Evolutionary conservation across 2,329 filamentous ascomycete species (phyloP).

Genomic region (Laburnicola sp.): DNA sequence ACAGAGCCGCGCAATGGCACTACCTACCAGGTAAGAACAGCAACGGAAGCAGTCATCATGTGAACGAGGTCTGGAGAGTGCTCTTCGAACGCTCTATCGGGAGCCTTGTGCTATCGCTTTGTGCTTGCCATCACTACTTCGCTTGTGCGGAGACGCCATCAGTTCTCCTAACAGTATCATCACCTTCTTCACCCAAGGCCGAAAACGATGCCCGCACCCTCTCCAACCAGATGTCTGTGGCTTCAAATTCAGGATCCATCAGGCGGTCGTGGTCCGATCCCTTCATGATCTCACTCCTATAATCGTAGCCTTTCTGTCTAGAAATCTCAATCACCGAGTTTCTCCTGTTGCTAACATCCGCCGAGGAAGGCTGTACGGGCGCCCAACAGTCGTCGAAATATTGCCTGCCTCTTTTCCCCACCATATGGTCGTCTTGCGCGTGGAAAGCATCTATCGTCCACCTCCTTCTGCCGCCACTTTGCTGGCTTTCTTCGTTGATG

Average conservation of each 20-base stretch:
- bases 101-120: too few species aligned
- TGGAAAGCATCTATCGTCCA: constrained; percentile 35
- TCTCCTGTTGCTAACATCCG: background rate
- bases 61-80: too few species aligned
- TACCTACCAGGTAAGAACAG: background rate
- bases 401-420: constrained; percentile 30
- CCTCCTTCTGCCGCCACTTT: constrained; percentile 9
- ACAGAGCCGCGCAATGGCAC: background rate
- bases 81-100: too few species aligned
- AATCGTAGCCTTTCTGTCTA: constrained; percentile 17
- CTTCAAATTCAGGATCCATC: constrained; percentile 33
- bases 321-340: background rate
- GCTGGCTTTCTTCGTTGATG: constrained; percentile 17
- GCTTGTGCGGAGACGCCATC: too few species aligned
- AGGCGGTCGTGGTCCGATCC: constrained; percentile 32
- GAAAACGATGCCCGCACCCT: constrained; percentile 25
- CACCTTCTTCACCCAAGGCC: background rate
- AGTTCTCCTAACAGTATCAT: too few species aligned
- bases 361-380: background rate
- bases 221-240: constrained; percentile 29
- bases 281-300: constrained; percentile 21
- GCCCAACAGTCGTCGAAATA: constrained; percentile 37
- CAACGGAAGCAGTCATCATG: too few species aligned
- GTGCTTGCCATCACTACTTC: too few species aligned
- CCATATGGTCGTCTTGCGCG: constrained; percentile 32